phyloP scores from a whole-genome alignment of 2,329 filamentous ascomycete species.

The Plectosphaerella plurivora region DNA sequence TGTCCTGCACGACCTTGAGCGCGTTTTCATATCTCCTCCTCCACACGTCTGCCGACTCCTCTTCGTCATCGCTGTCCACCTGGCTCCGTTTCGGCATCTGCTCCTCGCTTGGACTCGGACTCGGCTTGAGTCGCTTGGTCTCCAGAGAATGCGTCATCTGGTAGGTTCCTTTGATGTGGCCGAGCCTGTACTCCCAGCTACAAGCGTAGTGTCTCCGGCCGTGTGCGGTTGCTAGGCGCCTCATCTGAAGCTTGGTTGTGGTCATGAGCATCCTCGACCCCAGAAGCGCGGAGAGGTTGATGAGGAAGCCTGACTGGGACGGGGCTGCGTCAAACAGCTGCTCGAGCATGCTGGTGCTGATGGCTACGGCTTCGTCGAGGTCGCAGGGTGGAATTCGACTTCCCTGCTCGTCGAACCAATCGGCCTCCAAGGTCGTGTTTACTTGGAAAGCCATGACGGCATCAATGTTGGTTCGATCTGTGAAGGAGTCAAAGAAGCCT shows the following conservation, averaged over 20 bases:
- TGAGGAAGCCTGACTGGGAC: slow-evolving; percentile 51
- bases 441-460: slow-evolving; percentile 52
- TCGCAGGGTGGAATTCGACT: slow-evolving; percentile 34
- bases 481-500: slow-evolving; percentile 22
- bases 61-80: slow-evolving; percentile 10
- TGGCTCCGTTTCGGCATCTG: slow-evolving; percentile 6
- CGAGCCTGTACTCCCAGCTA: slow-evolving; percentile 52
- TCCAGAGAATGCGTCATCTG: slow-evolving; percentile 45
- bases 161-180: slow-evolving; percentile 47
- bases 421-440: slow-evolving; percentile 40
- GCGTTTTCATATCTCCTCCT: slow-evolving; percentile 2
- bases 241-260: slow-evolving; percentile 32
- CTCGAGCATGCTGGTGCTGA: slow-evolving; percentile 50
- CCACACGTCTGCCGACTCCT: not conserved
- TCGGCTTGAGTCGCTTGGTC: slow-evolving; percentile 27
- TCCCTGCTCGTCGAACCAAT: slow-evolving; percentile 48
- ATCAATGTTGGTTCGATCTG: slow-evolving; percentile 52
- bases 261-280: slow-evolving; percentile 49
- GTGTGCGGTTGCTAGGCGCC: slow-evolving; percentile 35
- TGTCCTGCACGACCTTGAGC: not conserved
- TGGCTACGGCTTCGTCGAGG: slow-evolving; percentile 48
- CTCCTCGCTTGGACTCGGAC: slow-evolving; percentile 5
- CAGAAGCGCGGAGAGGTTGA: slow-evolving; percentile 54
- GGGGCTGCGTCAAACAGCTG: slow-evolving; percentile 45
- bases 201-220: slow-evolving; percentile 43